Evolutionary conservation across 2,329 filamentous ascomycete genomes (phyloP), one percentile per base, ranked within the genome.

Genomic region (Acephala macrosclerotiorum): DNA sequence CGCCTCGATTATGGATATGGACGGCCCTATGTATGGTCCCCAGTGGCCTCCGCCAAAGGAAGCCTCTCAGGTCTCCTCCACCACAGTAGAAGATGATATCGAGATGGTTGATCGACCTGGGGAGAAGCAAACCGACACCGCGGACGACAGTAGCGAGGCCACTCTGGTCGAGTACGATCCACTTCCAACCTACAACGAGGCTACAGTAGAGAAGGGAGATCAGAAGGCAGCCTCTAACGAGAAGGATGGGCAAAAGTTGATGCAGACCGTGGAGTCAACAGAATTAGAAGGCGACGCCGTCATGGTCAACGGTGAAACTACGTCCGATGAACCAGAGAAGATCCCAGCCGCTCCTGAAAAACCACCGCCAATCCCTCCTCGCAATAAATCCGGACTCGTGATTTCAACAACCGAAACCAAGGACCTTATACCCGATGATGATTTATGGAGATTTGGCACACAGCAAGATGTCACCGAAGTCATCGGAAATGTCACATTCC

Each of bases 391-490:
- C 36, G 72, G 72, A 16, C 70, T 75, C 26, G 70, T 74, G 11
- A 76, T 76, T 57, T 69, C 72, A 51, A 75, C 72, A 47, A 71
- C 63, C 45, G 73, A 75, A 20, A 68, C 51, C 49, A 53, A 53
- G 45, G 63, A 72, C n/a, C 51, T 60, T n/a, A 70, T 71, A n/a
- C 64, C 74, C 6, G 70, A 75, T n/a, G 72, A 74, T 33, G 73
- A 77, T 45, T 60, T 76, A 45, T 76, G 75, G 72, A 74, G 68
- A 60, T 78, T 77, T 72, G 76, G 76, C 25, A 71, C 75, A 38
- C 96, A 99, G 75, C 94, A 99, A 79, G 96, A 99, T 79, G 95
- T 97, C 4, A 94, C 94, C 14, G 96, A 99, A 78, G 95, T 97
- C 55, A 94, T 97, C 81, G 93, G 93, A 65, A 96, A 95, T 73